phyloP scores from a whole-genome alignment of 2,329 filamentous ascomycete genomes.

The Helotiales sp. region DNA sequence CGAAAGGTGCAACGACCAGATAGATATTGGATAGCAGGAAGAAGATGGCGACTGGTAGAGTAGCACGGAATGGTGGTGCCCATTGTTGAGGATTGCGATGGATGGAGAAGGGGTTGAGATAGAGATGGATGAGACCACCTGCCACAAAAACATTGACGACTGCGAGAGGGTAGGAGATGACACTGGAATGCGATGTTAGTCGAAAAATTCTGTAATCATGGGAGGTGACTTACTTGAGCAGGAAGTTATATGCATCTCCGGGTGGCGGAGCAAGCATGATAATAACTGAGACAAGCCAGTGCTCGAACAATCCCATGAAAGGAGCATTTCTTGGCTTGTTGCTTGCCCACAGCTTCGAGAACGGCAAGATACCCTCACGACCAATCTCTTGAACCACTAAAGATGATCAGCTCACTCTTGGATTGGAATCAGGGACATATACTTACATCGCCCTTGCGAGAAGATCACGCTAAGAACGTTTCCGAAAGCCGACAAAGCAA shows the following conservation, averaged over 20 bases:
- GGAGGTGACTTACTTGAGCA: slow-evolving; percentile 49
- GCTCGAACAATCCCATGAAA: slow-evolving; percentile 60
- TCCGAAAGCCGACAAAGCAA: slow-evolving; percentile 66
- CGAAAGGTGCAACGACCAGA: slow-evolving; percentile 59
- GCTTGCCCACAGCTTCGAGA: slow-evolving; percentile 61
- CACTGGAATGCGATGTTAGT: slow-evolving; percentile 36
- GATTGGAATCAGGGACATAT: background rate
- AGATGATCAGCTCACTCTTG: background rate
- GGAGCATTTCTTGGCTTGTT: slow-evolving; percentile 65
- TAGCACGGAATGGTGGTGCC: slow-evolving; percentile 55
- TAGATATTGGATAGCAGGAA: slow-evolving; percentile 63
- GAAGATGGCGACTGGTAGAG: slow-evolving; percentile 54
- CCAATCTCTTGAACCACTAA: slow-evolving; percentile 63
- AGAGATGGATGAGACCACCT: slow-evolving; percentile 53
- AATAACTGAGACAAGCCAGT: slow-evolving; percentile 63
- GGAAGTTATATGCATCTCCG: slow-evolving; percentile 66
- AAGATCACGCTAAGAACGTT: slow-evolving; percentile 70
- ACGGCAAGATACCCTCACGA: slow-evolving; percentile 65
- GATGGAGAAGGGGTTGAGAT: slow-evolving; percentile 46
- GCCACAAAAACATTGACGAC: slow-evolving; percentile 57
- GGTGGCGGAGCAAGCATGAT: slow-evolving; percentile 68
- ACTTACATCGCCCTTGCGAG: slow-evolving; percentile 56
- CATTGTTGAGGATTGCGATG: slow-evolving; percentile 51
- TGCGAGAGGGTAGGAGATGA: slow-evolving; percentile 65
- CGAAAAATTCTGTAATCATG: background rate